A percentile compares a stretch with the other conserved stretches of the same genome.
Evolutionary conservation across 1,139 yeast genomes (phyloP).

Genomic region (Scheffersomyces segobiensis): DNA sequence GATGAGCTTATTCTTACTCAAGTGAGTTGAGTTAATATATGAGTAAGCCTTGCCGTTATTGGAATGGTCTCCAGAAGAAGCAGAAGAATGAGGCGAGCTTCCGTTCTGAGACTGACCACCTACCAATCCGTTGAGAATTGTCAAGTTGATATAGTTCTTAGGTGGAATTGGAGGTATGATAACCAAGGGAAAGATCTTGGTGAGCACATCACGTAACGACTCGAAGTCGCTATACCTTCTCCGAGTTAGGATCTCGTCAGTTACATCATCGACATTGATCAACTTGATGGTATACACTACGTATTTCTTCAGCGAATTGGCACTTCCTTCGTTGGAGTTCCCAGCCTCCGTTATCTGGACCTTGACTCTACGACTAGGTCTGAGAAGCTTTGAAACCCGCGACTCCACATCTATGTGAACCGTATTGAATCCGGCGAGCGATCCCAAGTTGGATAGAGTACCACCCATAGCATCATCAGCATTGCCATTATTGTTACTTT

Average conservation of each 20-base stretch:
- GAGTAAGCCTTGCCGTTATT: constrained; percentile 23
- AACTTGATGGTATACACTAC: constrained; percentile 78
- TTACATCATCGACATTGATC: constrained; percentile 28
- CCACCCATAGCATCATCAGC: constrained; percentile 3
- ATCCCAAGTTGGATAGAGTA: constrained; percentile 11
- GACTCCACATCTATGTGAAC: constrained; percentile 39
- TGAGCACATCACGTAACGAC: constrained; percentile 66
- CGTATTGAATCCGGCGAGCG: constrained; percentile 18
- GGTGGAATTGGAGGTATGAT: constrained; percentile 95
- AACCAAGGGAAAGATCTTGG: constrained; percentile 75
- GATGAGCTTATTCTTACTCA: constrained; percentile 41
- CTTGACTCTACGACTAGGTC: constrained; percentile 31
- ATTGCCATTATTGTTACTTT: constrained; percentile 1
- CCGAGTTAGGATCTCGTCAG: constrained; percentile 61
- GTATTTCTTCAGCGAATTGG: constrained; percentile 62
- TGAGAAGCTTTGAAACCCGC: constrained; percentile 37
- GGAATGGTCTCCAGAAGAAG: constrained; percentile 5
- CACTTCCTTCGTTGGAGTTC: constrained; percentile 69
- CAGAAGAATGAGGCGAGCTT: constrained; percentile 8
- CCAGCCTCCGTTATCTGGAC: constrained; percentile 74
- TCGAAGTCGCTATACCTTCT: constrained; percentile 94
- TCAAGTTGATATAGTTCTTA: constrained; percentile 59
- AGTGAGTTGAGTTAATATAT: constrained; percentile 46
- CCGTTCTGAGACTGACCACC: constrained; percentile 9
- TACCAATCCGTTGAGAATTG: constrained; percentile 37